Conservation (phyloP, 306 rosid species). For the Trifolium subterraneum region DNA sequence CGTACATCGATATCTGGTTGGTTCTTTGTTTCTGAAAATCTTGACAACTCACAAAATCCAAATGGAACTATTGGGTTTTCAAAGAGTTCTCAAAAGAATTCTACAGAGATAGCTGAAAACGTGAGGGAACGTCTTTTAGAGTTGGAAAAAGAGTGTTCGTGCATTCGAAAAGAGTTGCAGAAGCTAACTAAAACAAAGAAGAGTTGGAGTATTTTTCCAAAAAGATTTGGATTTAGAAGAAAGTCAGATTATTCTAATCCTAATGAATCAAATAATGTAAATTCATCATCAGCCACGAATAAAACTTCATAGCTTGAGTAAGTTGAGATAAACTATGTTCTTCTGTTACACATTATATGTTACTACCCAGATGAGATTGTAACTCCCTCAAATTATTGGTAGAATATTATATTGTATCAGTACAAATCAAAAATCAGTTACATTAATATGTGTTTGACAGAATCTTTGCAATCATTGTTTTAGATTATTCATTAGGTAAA, state of each 20-base stretch:
- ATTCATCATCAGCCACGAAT: slow-evolving; percentile 47
- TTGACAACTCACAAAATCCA: slow-evolving; percentile 60
- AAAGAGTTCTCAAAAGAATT: slow-evolving; percentile 47
- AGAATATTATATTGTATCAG: not conserved
- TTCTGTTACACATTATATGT: slow-evolving; percentile 23
- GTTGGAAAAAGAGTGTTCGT: slow-evolving; percentile 81
- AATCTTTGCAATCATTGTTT: not conserved
- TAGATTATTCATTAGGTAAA: too few relatives aligned
- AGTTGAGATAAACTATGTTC: slow-evolving; percentile 18
- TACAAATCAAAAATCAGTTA: not conserved
- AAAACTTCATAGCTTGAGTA: slow-evolving; percentile 40
- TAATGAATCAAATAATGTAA: slow-evolving; percentile 50
- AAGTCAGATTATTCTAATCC: slow-evolving; percentile 53
- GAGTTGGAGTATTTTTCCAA: slow-evolving; percentile 82
- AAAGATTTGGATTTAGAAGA: slow-evolving; percentile 69
- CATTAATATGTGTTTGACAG: slow-evolving; percentile 22
- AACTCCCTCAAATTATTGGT: slow-evolving; percentile 39
- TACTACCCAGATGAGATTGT: not conserved
- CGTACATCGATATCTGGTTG: slow-evolving; percentile 88
- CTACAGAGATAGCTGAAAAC: slow-evolving; percentile 51
- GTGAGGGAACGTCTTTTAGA: slow-evolving; percentile 71
- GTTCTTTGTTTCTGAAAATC: slow-evolving; percentile 84
- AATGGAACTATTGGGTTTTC: slow-evolving; percentile 56
- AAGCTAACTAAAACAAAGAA: slow-evolving; percentile 70
- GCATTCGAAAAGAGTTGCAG: slow-evolving; percentile 71